phyloP scores from a whole-genome alignment of 768 basidiomycete genomes.

The Fomitopsis pulvina region DNA sequence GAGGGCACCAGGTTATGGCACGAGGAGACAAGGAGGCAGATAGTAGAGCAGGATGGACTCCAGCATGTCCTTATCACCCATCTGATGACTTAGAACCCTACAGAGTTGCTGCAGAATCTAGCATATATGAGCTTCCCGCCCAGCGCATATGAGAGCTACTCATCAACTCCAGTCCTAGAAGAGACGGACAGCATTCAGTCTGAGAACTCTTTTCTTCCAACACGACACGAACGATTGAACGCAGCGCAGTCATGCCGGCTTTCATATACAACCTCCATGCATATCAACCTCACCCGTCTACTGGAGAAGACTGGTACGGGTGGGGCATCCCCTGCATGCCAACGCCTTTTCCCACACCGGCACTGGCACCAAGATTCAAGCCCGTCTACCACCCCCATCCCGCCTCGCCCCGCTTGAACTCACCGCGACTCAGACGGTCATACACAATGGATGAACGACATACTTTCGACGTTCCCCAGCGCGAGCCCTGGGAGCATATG shows the following conservation, averaged over 20 bases:
- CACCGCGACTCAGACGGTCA: neutral
- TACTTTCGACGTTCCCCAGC: constrained; percentile 3
- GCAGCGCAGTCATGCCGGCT: constrained; percentile 7
- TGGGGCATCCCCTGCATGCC: too few species aligned
- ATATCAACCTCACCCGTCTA: neutral
- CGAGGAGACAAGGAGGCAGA: constrained; percentile 21
- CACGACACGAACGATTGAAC: constrained; percentile 5
- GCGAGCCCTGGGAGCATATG: constrained; percentile 16
- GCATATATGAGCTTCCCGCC: too few species aligned
- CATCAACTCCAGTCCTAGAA: too few species aligned
- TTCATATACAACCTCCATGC: neutral
- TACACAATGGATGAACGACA: neutral
- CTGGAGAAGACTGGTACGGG: too few species aligned
- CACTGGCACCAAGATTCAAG: too few species aligned
- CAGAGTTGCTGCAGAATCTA: too few species aligned
- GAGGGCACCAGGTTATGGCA: constrained; percentile 18
- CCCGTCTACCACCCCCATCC: too few species aligned
- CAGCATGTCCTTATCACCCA: constrained; percentile 7
- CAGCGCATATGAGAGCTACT: too few species aligned
- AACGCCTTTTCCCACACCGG: too few species aligned
- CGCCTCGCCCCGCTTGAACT: neutral
- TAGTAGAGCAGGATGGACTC: constrained; percentile 1
- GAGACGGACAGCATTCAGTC: too few species aligned
- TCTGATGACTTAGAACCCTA: too few species aligned
- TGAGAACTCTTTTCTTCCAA: neutral